phyloP scores from a whole-genome alignment of 192 early-diverging fungal species.

The Dimargaris cristalligena region DNA sequence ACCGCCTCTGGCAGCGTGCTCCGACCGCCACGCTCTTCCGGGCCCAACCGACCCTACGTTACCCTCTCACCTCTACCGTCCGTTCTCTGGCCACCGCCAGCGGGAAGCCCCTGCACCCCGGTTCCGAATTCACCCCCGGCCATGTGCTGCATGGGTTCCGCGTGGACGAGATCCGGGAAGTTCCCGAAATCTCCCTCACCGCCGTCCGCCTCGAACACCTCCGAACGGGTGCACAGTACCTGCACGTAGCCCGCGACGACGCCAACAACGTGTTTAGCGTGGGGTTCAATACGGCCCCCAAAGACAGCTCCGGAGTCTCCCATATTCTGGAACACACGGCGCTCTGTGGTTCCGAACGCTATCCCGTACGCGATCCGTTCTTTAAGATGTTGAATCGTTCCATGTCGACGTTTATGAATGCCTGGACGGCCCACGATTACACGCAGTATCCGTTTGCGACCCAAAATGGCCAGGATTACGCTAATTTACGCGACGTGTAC shows the following conservation, averaged over 20 bases:
- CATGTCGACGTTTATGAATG: slow-evolving; percentile 96
- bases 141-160: slow-evolving; percentile 8
- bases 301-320: slow-evolving; percentile 69
- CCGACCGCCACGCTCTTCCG: no score
- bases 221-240: slow-evolving; percentile 64
- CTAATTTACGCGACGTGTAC: slow-evolving; percentile 79
- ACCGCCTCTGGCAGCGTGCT: no score
- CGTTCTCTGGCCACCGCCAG: no score
- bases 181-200: slow-evolving; percentile 63
- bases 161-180: slow-evolving; percentile 26
- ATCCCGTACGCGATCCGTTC: slow-evolving; percentile 94
- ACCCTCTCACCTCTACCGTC: no score
- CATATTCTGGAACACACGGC: slow-evolving; percentile 95
- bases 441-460: slow-evolving; percentile 91
- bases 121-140: not conserved
- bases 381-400: slow-evolving; percentile 95
- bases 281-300: slow-evolving; percentile 71
- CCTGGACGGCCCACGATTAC: slow-evolving; percentile 74
- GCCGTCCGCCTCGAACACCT: slow-evolving; percentile 60
- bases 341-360: slow-evolving; percentile 70
- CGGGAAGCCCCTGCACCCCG: no score
- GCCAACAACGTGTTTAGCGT: slow-evolving; percentile 90
- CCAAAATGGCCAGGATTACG: slow-evolving; percentile 73
- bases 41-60: no score
- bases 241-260: slow-evolving; percentile 76